Conservation (phyloP, 2,329 filamentous ascomycete genomes). For the Curvularia eragrostidis region DNA sequence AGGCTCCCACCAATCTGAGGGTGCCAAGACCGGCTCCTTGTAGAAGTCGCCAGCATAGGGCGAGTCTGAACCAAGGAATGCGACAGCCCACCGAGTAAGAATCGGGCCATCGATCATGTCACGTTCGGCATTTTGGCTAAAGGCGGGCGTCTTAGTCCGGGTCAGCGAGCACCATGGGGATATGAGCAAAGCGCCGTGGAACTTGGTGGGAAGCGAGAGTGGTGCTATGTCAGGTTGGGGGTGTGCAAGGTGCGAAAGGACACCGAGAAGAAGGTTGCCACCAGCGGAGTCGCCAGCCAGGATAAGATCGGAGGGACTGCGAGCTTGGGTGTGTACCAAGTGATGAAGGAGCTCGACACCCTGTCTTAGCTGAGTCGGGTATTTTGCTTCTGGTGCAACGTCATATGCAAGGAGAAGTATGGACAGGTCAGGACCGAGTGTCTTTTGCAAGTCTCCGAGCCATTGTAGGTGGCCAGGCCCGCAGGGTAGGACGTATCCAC, state of each 20-base stretch:
- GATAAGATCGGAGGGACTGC: slow-evolving; percentile 52
- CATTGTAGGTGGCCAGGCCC: slow-evolving; percentile 58
- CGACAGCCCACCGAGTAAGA: slow-evolving; percentile 55
- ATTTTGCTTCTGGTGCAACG: slow-evolving; percentile 57
- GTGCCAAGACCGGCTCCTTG: slow-evolving; percentile 59
- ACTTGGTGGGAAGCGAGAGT: slow-evolving; percentile 51
- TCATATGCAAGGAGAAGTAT: slow-evolving; percentile 65
- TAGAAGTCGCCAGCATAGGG: slow-evolving; percentile 61
- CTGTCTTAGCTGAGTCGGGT: slow-evolving; percentile 59
- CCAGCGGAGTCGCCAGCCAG: slow-evolving; percentile 63
- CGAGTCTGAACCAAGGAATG: slow-evolving; percentile 54
- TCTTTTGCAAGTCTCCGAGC: slow-evolving; percentile 53
- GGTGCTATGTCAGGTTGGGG: slow-evolving; percentile 61
- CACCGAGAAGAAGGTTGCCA: slow-evolving; percentile 55
- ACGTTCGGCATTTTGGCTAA: slow-evolving; percentile 56
- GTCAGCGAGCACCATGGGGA: slow-evolving; percentile 64
- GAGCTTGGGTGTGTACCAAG: slow-evolving; percentile 49
- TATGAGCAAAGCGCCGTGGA: slow-evolving; percentile 62
- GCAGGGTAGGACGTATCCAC: slow-evolving; percentile 62
- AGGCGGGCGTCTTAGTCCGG: slow-evolving; percentile 53
- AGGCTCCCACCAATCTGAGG: slow-evolving; percentile 61
- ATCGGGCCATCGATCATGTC: slow-evolving; percentile 57
- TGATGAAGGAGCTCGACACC: slow-evolving; percentile 54
- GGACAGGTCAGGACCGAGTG: slow-evolving; percentile 57
- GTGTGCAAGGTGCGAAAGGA: slow-evolving; percentile 62